Percentiles rank a stretch among this genome's conserved stretches.
These are phyloP conservation scores for Colletotrichum spaethianum DNA, from an alignment of 2,329 filamentous ascomycete species.

Conservation along the genomic window DNA sequence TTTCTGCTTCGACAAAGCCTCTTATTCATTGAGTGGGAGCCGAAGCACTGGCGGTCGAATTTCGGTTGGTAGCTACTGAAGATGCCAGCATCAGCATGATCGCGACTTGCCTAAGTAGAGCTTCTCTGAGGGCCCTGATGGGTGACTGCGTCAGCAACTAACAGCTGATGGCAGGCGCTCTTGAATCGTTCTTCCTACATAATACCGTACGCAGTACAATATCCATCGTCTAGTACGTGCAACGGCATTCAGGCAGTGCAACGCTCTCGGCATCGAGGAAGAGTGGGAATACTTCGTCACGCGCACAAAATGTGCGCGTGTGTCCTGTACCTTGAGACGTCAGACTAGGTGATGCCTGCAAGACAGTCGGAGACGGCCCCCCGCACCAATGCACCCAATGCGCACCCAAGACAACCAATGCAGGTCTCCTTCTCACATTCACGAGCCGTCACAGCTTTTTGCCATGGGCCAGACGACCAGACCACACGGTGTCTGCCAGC, in stretches of 20 bases:
- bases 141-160: not conserved
- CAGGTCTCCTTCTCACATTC: conserved; percentile 28
- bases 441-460: conserved; percentile 25
- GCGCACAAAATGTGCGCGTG: conserved; percentile 27
- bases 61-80: not conserved
- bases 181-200: not conserved
- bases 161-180: not conserved
- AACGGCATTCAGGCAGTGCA: conserved; percentile 25
- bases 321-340: conserved; percentile 26
- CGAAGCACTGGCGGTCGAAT: not conserved
- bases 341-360: conserved; percentile 37
- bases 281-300: conserved; percentile 38
- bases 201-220: not conserved
- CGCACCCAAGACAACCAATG: conserved; percentile 35
- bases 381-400: conserved; percentile 23
- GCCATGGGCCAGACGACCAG: conserved; percentile 23
- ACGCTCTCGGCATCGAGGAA: conserved; percentile 26
- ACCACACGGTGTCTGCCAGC: conserved; percentile 9
- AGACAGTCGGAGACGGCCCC: conserved; percentile 22
- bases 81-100: not conserved
- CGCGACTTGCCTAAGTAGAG: not conserved
- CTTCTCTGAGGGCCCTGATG: too few species aligned
- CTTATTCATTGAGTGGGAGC: not conserved
- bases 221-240: conserved; percentile 3
- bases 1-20: not conserved